Evolutionary conservation across 352 stramenopile genomes (phyloP).

Genomic region (Blastocystis sp.): DNA sequence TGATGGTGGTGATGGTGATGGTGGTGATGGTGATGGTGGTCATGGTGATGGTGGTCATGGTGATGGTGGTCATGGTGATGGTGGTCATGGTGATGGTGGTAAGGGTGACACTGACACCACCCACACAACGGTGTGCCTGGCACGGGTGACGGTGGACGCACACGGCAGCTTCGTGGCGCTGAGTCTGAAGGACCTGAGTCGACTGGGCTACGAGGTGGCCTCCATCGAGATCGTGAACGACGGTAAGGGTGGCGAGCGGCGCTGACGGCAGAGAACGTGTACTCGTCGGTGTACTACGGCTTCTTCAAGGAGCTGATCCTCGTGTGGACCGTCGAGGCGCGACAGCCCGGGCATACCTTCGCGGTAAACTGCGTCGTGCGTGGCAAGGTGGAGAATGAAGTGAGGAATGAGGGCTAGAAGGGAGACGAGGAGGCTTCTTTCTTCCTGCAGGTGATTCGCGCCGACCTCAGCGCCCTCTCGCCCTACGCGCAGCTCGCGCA

Average conservation of each 20-base stretch:
- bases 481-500: background rate
- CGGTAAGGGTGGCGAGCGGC: background rate
- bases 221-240: conserved; percentile 50
- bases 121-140: conserved; percentile 72
- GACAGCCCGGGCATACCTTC: background rate
- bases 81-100: background rate
- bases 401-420: background rate
- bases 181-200: conserved; percentile 2
- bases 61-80: conserved; percentile 1
- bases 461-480: background rate
- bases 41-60: conserved; percentile 3
- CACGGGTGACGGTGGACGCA: conserved; percentile 76
- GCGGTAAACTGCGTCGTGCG: conserved; percentile 19
- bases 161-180: conserved; percentile 79
- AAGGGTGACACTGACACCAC: conserved; percentile 71
- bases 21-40: background rate
- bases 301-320: conserved; percentile 49
- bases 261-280: conserved; percentile 20
- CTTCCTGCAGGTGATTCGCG: conserved; percentile 45
- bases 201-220: conserved; percentile 15
- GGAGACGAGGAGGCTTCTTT: background rate
- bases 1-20: background rate
- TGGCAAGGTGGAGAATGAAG: background rate
- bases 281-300: conserved; percentile 39
- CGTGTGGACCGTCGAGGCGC: conserved; percentile 8